phyloP scores from a whole-genome alignment of 306 rosid genomes.

The Dicorynia guianensis region DNA sequence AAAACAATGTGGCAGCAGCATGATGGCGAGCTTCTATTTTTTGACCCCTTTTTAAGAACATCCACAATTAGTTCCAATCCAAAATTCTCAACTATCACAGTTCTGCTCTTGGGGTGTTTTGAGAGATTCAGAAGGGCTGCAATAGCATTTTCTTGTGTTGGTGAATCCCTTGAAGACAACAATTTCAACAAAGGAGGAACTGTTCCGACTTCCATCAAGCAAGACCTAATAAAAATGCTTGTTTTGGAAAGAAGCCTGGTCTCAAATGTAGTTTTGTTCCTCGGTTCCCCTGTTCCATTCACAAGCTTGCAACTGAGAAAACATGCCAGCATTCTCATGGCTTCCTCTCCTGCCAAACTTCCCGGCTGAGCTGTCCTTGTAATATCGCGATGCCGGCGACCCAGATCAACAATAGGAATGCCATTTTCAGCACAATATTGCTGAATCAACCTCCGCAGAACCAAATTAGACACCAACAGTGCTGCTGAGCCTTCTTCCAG shows the following conservation, averaged over 20 bases:
- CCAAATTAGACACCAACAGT: constrained; percentile 71
- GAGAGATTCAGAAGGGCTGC: constrained; percentile 82
- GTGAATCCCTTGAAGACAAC: constrained; percentile 45
- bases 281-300: constrained; percentile 44
- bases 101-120: constrained; percentile 61
- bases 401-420: constrained; percentile 44
- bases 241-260: constrained; percentile 72
- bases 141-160: constrained; percentile 69
- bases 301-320: constrained; percentile 48
- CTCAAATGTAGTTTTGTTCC: constrained; percentile 65
- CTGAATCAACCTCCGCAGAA: constrained; percentile 57
- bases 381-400: constrained; percentile 49
- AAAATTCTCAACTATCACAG: constrained; percentile 52
- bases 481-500: constrained; percentile 66
- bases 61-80: constrained; percentile 63
- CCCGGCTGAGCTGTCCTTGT: constrained; percentile 43
- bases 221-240: constrained; percentile 72
- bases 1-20: constrained; percentile 75
- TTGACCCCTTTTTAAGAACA: constrained; percentile 59
- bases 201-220: constrained; percentile 74
- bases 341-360: constrained; percentile 61
- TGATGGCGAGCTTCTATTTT: constrained; percentile 62
- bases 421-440: constrained; percentile 61
- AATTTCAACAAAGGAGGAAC: constrained; percentile 59
- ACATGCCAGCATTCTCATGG: constrained; percentile 52